A percentile compares a stretch with the other conserved stretches of the same genome.
These are phyloP conservation scores for Epichloe amarillans DNA, from an alignment of 2,329 filamentous ascomycete genomes.

Conservation along the genomic window DNA sequence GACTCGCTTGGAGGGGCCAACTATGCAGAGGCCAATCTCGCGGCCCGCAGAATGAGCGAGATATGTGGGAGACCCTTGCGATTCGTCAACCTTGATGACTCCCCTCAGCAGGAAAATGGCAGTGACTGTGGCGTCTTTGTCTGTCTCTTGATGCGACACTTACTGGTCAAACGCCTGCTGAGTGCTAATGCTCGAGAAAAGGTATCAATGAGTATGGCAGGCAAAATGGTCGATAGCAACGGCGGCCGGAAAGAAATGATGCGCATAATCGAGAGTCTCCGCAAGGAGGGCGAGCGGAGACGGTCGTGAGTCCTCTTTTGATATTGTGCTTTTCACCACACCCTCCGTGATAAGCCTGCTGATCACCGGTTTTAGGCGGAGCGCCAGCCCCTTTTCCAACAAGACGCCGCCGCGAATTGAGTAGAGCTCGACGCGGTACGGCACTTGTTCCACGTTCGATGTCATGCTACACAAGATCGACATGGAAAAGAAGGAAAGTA, in stretches of 20 bases:
- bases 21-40: slow-evolving; percentile 55
- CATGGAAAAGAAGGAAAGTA: neutral
- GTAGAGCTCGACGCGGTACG: slow-evolving; percentile 23
- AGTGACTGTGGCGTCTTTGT: slow-evolving; percentile 95
- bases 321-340: neutral
- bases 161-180: slow-evolving; percentile 75
- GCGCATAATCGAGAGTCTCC: slow-evolving; percentile 71
- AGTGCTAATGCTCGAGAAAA: slow-evolving; percentile 70
- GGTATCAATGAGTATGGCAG: slow-evolving; percentile 86
- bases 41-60: slow-evolving; percentile 53
- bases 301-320: slow-evolving; percentile 49
- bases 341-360: neutral
- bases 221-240: slow-evolving; percentile 67
- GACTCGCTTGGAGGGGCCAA: slow-evolving; percentile 74
- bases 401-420: slow-evolving; percentile 32
- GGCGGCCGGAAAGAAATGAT: slow-evolving; percentile 83
- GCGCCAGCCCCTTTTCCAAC: slow-evolving; percentile 23
- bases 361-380: slow-evolving; percentile 15
- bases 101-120: slow-evolving; percentile 78
- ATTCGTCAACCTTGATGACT: slow-evolving; percentile 73
- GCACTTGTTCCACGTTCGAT: slow-evolving; percentile 18
- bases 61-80: slow-evolving; percentile 55
- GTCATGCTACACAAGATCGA: slow-evolving; percentile 10
- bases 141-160: slow-evolving; percentile 84
- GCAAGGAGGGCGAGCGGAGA: slow-evolving; percentile 76